phyloP scores from a whole-genome alignment of 1,284 basidiomycete genomes.

The Hypsizygus ulmarius region DNA sequence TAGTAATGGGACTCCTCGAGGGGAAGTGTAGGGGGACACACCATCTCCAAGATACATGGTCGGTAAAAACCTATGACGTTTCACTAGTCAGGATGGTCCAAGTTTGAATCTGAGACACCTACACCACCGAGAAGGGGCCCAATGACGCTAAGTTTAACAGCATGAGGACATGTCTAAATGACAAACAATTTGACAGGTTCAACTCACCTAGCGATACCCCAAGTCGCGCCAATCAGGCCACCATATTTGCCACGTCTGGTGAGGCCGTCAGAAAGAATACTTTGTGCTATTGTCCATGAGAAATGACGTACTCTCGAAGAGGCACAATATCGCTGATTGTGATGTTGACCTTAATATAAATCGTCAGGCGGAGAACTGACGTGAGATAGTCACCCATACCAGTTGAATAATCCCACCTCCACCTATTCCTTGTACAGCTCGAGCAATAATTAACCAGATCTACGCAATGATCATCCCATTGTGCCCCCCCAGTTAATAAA shows the following conservation, averaged over 20 bases:
- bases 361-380: background rate
- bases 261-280: background rate
- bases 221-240: constrained; percentile 73
- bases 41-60: constrained; percentile 77
- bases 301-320: constrained; percentile 59
- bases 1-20: constrained; percentile 7
- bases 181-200: background rate
- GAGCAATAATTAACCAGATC: constrained; percentile 68
- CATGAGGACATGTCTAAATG: constrained; percentile 4
- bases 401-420: constrained; percentile 72
- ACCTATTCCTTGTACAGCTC: constrained; percentile 82
- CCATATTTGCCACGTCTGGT: constrained; percentile 71
- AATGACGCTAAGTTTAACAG: constrained; percentile 47
- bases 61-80: constrained; percentile 52
- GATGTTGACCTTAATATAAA: constrained; percentile 50
- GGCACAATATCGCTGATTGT: constrained; percentile 80
- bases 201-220: constrained; percentile 67
- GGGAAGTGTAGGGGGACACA: constrained; percentile 24
- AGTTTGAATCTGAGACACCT: constrained; percentile 26
- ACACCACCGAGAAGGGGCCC: constrained; percentile 77
- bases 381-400: constrained; percentile 23
- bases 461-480: constrained; percentile 12
- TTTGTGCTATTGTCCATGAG: background rate
- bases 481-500: background rate
- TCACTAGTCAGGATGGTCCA: constrained; percentile 8